These are phyloP conservation scores for Exophiala sp. DNA, from an alignment of 2,329 filamentous ascomycete genomes.

Conservation along the genomic window DNA sequence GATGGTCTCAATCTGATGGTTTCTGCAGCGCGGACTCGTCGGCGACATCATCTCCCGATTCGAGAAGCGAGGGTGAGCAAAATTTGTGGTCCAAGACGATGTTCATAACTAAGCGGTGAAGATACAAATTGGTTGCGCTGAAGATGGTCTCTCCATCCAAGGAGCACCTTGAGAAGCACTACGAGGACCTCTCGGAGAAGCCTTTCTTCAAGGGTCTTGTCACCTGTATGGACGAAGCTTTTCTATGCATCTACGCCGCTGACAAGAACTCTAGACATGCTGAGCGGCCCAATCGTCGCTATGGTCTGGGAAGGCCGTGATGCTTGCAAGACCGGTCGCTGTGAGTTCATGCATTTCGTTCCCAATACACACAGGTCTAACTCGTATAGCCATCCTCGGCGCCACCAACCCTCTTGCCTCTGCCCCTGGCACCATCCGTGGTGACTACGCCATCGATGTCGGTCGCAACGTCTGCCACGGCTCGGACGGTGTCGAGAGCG, in stretches of 20 bases:
- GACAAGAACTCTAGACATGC: conserved; percentile 68
- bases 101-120: conserved; percentile 36
- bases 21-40: conserved; percentile 83
- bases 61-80: conserved; percentile 71
- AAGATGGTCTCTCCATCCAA: conserved; percentile 87
- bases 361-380: conserved; percentile 3
- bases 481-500: conserved; percentile 96
- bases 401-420: conserved; percentile 98
- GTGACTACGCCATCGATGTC: conserved; percentile 81
- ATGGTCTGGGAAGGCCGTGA: conserved; percentile 99
- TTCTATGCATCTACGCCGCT: conserved; percentile 6
- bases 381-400: conserved; percentile 72
- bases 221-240: conserved; percentile 60
- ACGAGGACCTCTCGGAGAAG: conserved; percentile 87
- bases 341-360: conserved; percentile 49
- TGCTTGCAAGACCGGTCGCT: conserved; percentile 95
- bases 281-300: conserved; percentile 91
- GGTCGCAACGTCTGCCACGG: conserved; percentile 99
- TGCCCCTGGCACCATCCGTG: conserved; percentile 95
- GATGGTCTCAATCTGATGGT: neutral
- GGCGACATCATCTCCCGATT: conserved; percentile 98
- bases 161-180: conserved; percentile 98
- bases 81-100: conserved; percentile 6
- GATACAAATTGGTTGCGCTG: conserved; percentile 98
- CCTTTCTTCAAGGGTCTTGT: conserved; percentile 96